Evolutionary conservation across 2,329 filamentous ascomycete species (phyloP).

Genomic region (Penicillium paneum): DNA sequence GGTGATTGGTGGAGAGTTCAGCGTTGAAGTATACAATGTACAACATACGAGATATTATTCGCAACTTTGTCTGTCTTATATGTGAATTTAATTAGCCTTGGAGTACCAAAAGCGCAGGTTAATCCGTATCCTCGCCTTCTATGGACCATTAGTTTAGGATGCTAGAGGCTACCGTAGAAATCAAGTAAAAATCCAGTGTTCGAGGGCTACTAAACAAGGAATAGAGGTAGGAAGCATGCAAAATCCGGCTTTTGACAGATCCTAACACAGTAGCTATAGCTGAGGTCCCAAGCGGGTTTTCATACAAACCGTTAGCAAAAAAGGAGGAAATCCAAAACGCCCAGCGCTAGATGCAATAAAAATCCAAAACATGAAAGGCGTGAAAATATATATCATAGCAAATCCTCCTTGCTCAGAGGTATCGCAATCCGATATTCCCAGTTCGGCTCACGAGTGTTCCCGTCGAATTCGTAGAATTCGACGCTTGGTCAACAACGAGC

Average conservation of each 20-base stretch:
- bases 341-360: not conserved
- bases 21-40: not conserved
- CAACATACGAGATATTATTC: not conserved
- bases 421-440: not conserved
- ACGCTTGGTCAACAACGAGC: not conserved
- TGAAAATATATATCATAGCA: not conserved
- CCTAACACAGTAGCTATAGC: not conserved
- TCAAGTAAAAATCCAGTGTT: not conserved
- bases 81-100: no score
- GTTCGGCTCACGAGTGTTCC: not conserved
- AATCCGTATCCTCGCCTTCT: no score
- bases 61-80: not conserved
- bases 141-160: not conserved
- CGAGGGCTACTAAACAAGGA: not conserved
- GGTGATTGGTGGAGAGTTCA: constrained; percentile 17
- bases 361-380: not conserved
- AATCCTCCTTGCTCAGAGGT: not conserved
- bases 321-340: not conserved
- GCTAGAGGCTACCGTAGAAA: not conserved
- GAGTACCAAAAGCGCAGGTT: no score
- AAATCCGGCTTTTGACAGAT: not conserved
- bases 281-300: not conserved
- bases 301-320: not conserved
- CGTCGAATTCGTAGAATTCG: constrained; percentile 2
- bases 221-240: not conserved